These are phyloP conservation scores for Rhizopogon vinicolor DNA, from an alignment of 768 basidiomycete species.

Conservation along the genomic window DNA sequence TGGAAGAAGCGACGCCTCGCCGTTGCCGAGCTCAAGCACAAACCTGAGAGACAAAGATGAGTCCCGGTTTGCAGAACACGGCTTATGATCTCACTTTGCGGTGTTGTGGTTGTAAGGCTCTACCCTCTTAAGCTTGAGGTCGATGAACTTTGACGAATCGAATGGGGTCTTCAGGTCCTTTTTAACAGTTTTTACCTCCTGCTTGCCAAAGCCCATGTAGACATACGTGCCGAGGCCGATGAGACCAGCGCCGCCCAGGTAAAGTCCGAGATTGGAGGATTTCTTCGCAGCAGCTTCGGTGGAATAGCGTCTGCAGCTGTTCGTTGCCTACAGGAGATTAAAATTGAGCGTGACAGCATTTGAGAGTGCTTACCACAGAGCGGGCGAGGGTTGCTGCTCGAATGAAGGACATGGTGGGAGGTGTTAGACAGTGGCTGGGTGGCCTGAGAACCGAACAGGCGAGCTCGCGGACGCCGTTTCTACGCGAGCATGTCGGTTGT, in stretches of 20 bases:
- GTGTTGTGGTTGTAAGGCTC: conserved; percentile 95
- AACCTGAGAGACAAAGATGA: conserved; percentile 41
- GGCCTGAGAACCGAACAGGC: conserved; percentile 12
- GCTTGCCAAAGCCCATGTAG: conserved; percentile 40
- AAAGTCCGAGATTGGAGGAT: conserved; percentile 43
- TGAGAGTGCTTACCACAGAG: conserved; percentile 30
- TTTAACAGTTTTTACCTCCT: conserved; percentile 33
- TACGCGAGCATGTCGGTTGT: background rate
- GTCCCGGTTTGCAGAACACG: background rate
- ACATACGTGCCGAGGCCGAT: conserved; percentile 41
- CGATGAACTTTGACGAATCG: conserved; percentile 68
- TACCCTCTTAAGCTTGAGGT: conserved; percentile 79
- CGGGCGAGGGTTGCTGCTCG: conserved; percentile 35
- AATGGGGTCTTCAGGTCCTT: conserved; percentile 58
- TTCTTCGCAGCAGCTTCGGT: conserved; percentile 42
- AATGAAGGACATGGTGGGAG: conserved; percentile 38
- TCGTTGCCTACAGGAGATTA: conserved; percentile 23
- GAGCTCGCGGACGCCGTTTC: background rate
- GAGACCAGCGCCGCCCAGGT: conserved; percentile 44
- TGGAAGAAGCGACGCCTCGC: conserved; percentile 73
- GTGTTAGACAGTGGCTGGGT: background rate
- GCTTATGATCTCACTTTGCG: conserved; percentile 46
- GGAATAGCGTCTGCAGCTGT: conserved; percentile 38
- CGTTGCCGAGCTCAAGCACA: conserved; percentile 75
- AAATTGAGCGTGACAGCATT: background rate